These are phyloP conservation scores for Colletotrichum chlorophyti DNA, from an alignment of 2,329 filamentous ascomycete genomes.

Conservation along the genomic window DNA sequence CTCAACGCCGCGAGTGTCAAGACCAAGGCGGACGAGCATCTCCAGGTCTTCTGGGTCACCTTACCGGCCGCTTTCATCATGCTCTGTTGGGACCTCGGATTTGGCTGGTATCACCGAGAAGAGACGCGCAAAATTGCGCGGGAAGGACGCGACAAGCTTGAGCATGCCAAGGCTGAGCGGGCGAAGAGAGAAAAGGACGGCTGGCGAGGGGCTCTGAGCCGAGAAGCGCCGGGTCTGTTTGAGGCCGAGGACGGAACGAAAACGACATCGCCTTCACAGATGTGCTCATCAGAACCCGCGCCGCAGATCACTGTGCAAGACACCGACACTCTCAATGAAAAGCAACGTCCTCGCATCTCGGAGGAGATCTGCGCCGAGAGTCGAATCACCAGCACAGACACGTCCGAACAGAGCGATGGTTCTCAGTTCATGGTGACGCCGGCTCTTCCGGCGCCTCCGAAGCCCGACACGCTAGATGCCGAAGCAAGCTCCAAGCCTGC, in stretches of 20 bases:
- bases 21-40: constrained; percentile 46
- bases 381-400: not conserved
- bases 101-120: constrained; percentile 68
- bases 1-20: constrained; percentile 67
- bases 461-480: not conserved
- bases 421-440: constrained; percentile 5
- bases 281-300: not conserved
- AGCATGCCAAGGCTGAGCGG: not conserved
- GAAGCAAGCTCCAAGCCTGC: constrained; percentile 1
- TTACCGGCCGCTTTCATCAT: constrained; percentile 72
- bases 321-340: not conserved
- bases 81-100: constrained; percentile 70
- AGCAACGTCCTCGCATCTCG: not conserved
- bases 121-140: constrained; percentile 69
- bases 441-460: not conserved
- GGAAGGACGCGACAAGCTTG: constrained; percentile 49
- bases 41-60: constrained; percentile 72
- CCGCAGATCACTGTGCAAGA: constrained; percentile 8
- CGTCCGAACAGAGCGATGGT: not conserved
- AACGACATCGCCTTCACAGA: not conserved
- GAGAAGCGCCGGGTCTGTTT: not conserved
- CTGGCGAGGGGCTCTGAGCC: not conserved
- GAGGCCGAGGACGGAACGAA: not conserved
- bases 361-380: not conserved
- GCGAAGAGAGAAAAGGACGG: not conserved